Evolutionary conservation across 768 basidiomycete genomes (phyloP).

Genomic region (Suillus discolor): DNA sequence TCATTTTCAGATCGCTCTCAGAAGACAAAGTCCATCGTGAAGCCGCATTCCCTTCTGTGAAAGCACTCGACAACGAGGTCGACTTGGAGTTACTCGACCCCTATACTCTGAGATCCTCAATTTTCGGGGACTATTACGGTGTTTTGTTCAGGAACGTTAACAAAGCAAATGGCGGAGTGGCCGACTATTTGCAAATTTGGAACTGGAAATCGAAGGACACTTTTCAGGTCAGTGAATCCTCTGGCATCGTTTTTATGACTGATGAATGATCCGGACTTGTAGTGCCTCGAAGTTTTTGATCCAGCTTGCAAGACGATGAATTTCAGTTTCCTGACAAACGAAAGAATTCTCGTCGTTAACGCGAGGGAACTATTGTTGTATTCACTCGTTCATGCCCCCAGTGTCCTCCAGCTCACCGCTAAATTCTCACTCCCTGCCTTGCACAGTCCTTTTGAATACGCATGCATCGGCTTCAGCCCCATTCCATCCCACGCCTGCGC

Average conservation of each 20-base stretch:
- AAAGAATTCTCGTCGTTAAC: background rate
- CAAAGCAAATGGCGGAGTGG: background rate
- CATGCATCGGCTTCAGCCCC: background rate
- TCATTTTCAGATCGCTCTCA: background rate
- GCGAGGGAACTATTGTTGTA: background rate
- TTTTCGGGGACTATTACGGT: background rate
- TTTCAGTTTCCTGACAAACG: background rate
- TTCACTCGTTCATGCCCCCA: background rate
- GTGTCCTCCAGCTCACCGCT: background rate
- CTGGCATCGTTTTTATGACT: background rate
- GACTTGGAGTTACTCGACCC: background rate
- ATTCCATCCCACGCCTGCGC: background rate
- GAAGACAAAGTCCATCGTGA: constrained; percentile 11
- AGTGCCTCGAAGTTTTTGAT: background rate
- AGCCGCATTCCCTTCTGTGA: constrained; percentile 13
- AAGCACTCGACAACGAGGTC: background rate
- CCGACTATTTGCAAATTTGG: background rate
- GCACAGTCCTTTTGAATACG: background rate
- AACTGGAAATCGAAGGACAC: background rate
- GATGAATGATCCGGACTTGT: background rate
- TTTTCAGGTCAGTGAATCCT: background rate
- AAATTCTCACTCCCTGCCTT: background rate
- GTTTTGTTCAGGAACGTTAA: background rate
- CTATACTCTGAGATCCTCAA: background rate
- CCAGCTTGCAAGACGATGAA: background rate